A percentile compares a stretch with the other conserved stretches of the same genome.
Conservation (phyloP, 768 basidiomycete species). For the Myochromella boudieri region DNA sequence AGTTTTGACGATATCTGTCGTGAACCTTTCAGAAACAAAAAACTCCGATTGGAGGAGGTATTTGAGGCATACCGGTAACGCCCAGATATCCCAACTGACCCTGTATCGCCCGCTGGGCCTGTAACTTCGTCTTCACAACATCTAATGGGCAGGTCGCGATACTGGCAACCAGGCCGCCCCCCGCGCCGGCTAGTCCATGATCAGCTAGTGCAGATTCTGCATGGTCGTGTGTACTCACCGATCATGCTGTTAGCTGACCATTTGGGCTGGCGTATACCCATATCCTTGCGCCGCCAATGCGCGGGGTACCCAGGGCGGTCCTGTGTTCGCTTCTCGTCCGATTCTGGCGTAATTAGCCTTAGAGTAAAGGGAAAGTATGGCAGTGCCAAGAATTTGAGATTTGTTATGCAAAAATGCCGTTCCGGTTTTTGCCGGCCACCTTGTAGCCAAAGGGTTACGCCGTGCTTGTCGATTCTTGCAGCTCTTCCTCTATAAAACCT, state of each 20-base stretch:
- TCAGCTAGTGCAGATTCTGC: constrained; percentile 8
- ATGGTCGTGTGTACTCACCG: constrained; percentile 44
- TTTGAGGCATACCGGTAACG: constrained; percentile 56
- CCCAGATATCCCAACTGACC: constrained; percentile 78
- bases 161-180: constrained; percentile 90
- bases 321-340: constrained; percentile 12
- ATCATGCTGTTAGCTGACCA: constrained; percentile 83
- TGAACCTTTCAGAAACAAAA: constrained; percentile 8
- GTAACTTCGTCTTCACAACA: constrained; percentile 95
- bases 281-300: constrained; percentile 65
- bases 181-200: constrained; percentile 75
- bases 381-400: no score
- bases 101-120: constrained; percentile 80
- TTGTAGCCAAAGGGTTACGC: no score
- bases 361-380: no score
- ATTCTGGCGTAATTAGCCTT: constrained; percentile 9
- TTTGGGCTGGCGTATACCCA: constrained; percentile 59
- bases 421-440: constrained; percentile 16
- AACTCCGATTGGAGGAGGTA: constrained; percentile 9
- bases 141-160: constrained; percentile 96
- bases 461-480: no score
- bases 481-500: no score
- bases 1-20: constrained; percentile 38
- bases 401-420: constrained; percentile 7
- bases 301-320: constrained; percentile 37